phyloP scores from a whole-genome alignment of 441 rosid species.

The Kokia cookei region DNA sequence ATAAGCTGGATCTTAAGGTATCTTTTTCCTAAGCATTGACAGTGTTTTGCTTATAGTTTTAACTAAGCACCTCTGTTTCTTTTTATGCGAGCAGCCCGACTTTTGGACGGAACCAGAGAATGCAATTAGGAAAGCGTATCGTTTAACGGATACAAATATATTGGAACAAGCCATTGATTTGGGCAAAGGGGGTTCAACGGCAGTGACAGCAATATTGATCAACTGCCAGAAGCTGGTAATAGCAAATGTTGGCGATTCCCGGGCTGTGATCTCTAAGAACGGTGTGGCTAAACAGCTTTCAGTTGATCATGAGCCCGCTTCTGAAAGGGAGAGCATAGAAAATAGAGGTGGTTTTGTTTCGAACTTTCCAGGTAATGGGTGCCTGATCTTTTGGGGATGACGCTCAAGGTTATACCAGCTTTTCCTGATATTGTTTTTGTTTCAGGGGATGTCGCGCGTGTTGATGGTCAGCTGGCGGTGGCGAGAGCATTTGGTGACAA shows the following conservation, averaged over 20 bases:
- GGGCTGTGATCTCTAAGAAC: constrained; percentile 69
- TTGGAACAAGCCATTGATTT: constrained; percentile 59
- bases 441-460: constrained; percentile 87
- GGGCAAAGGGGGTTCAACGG: constrained; percentile 91
- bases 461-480: constrained; percentile 90
- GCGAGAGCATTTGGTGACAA: constrained; percentile 95
- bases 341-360: constrained; percentile 85
- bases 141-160: constrained; percentile 52
- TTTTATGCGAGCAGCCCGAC: constrained; percentile 34
- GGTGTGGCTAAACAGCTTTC: constrained; percentile 73
- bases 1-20: not conserved
- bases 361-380: constrained; percentile 63
- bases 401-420: too few relatives aligned
- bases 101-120: constrained; percentile 71
- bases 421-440: not conserved
- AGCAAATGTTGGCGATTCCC: constrained; percentile 94
- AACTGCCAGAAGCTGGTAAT: constrained; percentile 64
- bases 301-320: constrained; percentile 77
- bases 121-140: constrained; percentile 72
- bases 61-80: not conserved
- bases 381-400: not conserved
- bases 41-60: not conserved
- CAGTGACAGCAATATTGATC: constrained; percentile 79
- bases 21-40: not conserved
- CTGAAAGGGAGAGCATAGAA: constrained; percentile 65